Evolutionary conservation across 192 early-diverging fungal species (phyloP).

Genomic region (Chytriomyces hyalinus): DNA sequence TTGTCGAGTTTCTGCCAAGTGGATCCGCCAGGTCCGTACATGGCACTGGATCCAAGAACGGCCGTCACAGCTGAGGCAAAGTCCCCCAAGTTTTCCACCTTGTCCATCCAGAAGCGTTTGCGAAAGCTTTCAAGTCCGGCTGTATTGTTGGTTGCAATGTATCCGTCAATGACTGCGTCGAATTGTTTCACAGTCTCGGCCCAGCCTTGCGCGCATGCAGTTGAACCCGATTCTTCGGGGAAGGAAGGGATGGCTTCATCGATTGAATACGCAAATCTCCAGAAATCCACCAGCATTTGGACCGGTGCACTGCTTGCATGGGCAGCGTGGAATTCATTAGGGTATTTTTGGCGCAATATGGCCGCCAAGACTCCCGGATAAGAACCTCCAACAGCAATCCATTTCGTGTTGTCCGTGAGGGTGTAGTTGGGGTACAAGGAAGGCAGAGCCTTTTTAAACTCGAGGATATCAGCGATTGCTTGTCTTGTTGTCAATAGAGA

Average conservation of each 20-base stretch:
- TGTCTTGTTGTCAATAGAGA: neutral
- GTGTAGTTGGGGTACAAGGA: constrained; percentile 6
- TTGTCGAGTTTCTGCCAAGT: neutral
- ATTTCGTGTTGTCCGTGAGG: neutral
- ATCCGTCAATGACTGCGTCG: neutral
- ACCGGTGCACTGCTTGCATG: constrained; percentile 11
- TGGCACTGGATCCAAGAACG: neutral
- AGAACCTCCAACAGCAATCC: constrained; percentile 4
- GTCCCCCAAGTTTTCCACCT: neutral
- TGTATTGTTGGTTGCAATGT: neutral
- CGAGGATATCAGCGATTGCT: constrained; percentile 8
- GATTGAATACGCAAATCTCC: constrained; percentile 12
- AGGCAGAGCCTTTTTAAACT: neutral
- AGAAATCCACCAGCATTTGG: neutral
- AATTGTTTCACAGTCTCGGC: neutral
- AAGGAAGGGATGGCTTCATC: neutral
- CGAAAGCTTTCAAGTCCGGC: neutral
- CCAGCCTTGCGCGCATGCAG: neutral
- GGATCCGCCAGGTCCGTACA: constrained; percentile 6
- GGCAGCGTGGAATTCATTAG: neutral
- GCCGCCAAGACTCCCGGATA: neutral
- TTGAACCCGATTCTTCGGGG: neutral
- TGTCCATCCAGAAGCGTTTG: neutral
- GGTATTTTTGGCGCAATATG: constrained; percentile 3
- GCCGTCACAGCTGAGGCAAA: neutral